phyloP scores from a whole-genome alignment of 2,329 filamentous ascomycete species.

The Anthostomella pinea region DNA sequence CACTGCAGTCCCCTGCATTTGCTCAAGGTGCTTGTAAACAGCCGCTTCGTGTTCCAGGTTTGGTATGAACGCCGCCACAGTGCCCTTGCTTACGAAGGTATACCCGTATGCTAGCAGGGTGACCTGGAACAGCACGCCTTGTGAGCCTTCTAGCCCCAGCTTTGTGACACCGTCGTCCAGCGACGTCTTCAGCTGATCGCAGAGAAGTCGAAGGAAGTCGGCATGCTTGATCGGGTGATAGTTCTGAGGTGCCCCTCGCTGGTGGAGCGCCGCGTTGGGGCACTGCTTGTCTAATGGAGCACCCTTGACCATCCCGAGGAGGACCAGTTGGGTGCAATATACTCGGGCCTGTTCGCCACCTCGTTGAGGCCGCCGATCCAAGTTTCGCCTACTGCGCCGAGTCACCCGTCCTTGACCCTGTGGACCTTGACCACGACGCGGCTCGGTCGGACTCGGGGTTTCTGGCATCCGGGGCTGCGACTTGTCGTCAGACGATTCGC shows the following conservation, averaged over 20 bases:
- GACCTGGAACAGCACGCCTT: slow-evolving; percentile 40
- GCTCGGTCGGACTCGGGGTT: no score
- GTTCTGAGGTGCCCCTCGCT: no score
- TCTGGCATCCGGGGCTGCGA: no score
- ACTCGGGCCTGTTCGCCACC: no score
- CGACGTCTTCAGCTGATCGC: slow-evolving; percentile 29
- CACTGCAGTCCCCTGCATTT: slow-evolving; percentile 34
- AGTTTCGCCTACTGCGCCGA: no score
- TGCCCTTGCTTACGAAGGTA: slow-evolving; percentile 43
- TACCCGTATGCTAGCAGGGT: slow-evolving; percentile 41
- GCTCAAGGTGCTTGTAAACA: slow-evolving; percentile 34
- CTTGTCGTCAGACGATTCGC: no score
- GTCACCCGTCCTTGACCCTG: no score
- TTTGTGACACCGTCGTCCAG: slow-evolving; percentile 31
- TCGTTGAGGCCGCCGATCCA: no score
- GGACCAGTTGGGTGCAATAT: slow-evolving; percentile 40
- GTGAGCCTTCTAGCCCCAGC: slow-evolving; percentile 30
- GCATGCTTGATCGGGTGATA: slow-evolving; percentile 31
- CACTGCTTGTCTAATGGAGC: slow-evolving; percentile 32
- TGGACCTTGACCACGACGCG: no score
- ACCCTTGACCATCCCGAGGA: slow-evolving; percentile 34
- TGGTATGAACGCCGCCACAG: slow-evolving; percentile 28
- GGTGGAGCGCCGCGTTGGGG: slow-evolving; percentile 38
- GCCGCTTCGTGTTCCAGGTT: slow-evolving; percentile 35
- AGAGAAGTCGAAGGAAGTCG: slow-evolving; percentile 31